Base-by-base conservation (phyloP, 2,329 filamentous ascomycete species). In the Fusarium napiforme region DNA sequence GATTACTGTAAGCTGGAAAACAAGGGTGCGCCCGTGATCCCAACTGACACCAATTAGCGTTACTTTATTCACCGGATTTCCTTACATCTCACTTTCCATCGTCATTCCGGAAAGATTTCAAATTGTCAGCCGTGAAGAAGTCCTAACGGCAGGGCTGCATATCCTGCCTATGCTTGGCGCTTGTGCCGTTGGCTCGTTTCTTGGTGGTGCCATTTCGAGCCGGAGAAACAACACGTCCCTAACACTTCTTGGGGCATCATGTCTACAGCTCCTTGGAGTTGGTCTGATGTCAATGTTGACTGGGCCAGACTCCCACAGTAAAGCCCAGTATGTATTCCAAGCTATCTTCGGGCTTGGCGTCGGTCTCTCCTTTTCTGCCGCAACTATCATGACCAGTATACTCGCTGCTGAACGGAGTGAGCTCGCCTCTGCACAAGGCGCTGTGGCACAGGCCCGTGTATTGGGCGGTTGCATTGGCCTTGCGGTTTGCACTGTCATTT, bases 61-160 rank as follows among this genome's bases (percentile, higher is more conserved):
- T 32, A 90, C 88, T 5, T 80, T 91, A 21, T 82, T 91, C 23
- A 87, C 86, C 1, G 89, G 89, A 4, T 89, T 88, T 58, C 83
- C 86, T 1, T 91, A 90, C 68, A 86, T 91, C 28, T 82, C 87
- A 9, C 83, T 90, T n/a, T 85, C 88, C 18, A 86, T 91, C 63
- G 84, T 87, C 37, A 84, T 92, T 9, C 89, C 90, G 2, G 87
- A 91, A 71, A 82, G 88, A 11, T 89, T 90, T 56, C 89, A 91
- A 68, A 87, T 91, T 42, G 85, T 90, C 59, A 87, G 90, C 69
- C 82, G 81, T 10, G 84, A 90, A 55, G 84, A 80, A 37, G 84
- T 87, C 0, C 82, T 91, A 30, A 84, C 84, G 75, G 88, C 89
- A 1, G 89, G 89, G 9, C 78, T 91, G 8, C 86, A 89, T 49